Base-by-base conservation (phyloP, 2,329 filamentous ascomycete species). In the Magnaporthiopsis poae region DNA sequence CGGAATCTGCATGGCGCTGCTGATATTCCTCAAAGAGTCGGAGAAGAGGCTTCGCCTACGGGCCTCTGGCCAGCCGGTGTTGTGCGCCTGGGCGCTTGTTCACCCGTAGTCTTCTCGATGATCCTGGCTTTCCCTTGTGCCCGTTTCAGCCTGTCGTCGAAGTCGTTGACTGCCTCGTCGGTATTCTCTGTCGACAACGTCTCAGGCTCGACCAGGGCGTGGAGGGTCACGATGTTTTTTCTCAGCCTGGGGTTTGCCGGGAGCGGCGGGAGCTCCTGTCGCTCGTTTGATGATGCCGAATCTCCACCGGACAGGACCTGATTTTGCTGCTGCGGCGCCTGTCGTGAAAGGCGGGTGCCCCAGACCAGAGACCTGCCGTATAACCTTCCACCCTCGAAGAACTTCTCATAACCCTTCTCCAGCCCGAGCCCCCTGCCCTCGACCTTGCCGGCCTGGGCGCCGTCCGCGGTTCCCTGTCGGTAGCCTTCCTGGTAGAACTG, bases 351-450 rank as follows among this genome's bases (percentile, higher is more conserved):
- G 66, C 92, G 83, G 68, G 90, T 90, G 15, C 88, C 87, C 93
- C 94, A 98, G n/a, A 98, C 82, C 31, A 90, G 79, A 18, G 91
- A 87, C 72, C 87, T 88, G 61, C 92, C 91, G 71, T 94, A 89
- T 39, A 98, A 78, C 67, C 84, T 83, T 2, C 94, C 94, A 75
- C 92, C 85, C 69, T 92, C 88, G 60, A 90, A 75, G 73, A 96
- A 97, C 78, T 96, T 98, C 72, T 96, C 91, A 72, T 95, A 98
- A 0, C 93, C 94, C 70, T 93, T 95, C 75, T 96, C 90, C 60
- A 98, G 86, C 0, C 94, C 95, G 74, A 98, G 92, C 27, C 92
- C 86, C 65, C 92, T 90, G 68, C 95, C 95, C 82, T 99, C 95
- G 70, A 91, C 87, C 67, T 88, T 88, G 59, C 95, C 95, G 39